Conservation (phyloP, 441 rosid genomes). For the Geranium incanum region DNA sequence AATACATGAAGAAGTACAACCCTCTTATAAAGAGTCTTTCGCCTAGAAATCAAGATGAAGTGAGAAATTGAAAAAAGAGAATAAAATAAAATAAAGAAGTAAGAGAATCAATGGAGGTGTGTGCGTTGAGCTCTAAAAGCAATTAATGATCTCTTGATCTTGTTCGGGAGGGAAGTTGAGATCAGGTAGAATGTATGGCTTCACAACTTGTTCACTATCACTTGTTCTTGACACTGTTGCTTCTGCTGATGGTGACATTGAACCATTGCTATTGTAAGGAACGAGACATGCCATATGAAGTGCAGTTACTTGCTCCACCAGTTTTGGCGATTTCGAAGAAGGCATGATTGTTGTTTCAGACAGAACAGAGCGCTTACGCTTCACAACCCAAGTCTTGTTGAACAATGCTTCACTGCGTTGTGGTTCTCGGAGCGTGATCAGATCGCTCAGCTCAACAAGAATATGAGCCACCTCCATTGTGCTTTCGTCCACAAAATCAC, state of each 20-base stretch:
- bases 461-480: neutral
- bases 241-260: neutral
- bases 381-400: neutral
- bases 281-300: neutral
- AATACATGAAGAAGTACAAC: no score
- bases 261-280: neutral
- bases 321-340: neutral
- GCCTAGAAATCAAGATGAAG: no score
- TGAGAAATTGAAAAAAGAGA: no score
- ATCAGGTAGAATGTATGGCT: neutral
- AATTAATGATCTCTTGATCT: neutral
- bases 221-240: neutral
- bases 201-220: neutral
- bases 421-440: neutral
- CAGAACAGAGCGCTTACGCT: conserved; percentile 4
- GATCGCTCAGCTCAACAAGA: neutral
- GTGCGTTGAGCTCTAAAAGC: no score
- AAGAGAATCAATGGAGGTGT: no score
- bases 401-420: no score
- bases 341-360: neutral
- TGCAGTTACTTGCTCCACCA: no score
- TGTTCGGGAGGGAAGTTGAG: neutral
- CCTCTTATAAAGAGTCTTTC: no score
- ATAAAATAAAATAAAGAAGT: no score
- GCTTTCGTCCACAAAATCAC: neutral